A percentile compares a stretch with the other conserved stretches of the same genome.
These are phyloP conservation scores for Rhizopogon parksii DNA, from an alignment of 1,284 basidiomycete genomes.

Conservation along the genomic window DNA sequence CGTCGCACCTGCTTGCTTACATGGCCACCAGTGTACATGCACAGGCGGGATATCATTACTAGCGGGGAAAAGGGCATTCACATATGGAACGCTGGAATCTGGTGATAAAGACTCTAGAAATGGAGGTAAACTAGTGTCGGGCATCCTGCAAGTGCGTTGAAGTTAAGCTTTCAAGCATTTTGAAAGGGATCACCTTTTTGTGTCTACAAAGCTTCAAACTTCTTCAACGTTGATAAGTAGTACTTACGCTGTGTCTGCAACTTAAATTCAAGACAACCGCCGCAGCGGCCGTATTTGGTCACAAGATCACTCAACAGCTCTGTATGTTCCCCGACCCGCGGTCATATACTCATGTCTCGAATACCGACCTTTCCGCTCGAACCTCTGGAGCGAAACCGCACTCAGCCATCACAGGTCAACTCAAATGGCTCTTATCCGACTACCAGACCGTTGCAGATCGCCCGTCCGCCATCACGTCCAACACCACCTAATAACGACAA, in stretches of 20 bases:
- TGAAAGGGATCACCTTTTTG: neutral
- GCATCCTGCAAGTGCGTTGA: neutral
- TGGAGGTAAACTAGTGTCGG: constrained; percentile 23
- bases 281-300: neutral
- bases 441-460: constrained; percentile 25
- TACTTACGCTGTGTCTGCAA: neutral
- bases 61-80: constrained; percentile 35
- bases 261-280: no score
- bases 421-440: constrained; percentile 23
- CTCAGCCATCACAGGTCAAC: constrained; percentile 21
- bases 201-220: neutral
- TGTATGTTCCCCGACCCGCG: neutral
- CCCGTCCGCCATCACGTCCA: constrained; percentile 38
- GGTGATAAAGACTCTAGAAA: constrained; percentile 25
- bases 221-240: no score
- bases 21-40: constrained; percentile 51
- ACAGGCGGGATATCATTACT: constrained; percentile 31
- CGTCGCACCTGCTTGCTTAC: constrained; percentile 15
- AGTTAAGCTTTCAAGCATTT: neutral
- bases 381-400: constrained; percentile 16
- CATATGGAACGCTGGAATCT: constrained; percentile 14
- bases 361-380: constrained; percentile 15
- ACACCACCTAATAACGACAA: constrained; percentile 36
- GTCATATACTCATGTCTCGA: constrained; percentile 15
- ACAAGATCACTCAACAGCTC: neutral